Conservation (phyloP, 495 filamentous ascomycete species). For the Bryoglossum gracile region DNA sequence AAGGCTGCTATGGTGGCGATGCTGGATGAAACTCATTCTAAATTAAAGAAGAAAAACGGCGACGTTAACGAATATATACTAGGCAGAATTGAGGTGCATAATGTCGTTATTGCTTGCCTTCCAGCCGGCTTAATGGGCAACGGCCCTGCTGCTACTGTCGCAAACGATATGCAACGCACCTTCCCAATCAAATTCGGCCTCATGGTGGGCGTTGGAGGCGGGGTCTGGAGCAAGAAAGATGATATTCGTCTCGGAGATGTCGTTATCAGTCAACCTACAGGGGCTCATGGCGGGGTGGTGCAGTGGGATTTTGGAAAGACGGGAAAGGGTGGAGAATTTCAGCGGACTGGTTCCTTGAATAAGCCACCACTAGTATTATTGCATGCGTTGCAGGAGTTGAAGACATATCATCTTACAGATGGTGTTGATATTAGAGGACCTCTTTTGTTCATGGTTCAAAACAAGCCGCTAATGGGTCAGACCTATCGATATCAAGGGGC, state of each 20-base stretch:
- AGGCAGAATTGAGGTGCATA: constrained; percentile 35
- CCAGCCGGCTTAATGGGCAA: constrained; percentile 27
- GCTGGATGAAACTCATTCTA: constrained; percentile 18
- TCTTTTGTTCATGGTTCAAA: constrained; percentile 3
- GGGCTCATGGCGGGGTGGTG: constrained; percentile 31
- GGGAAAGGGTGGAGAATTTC: constrained; percentile 22
- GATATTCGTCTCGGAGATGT: constrained; percentile 20
- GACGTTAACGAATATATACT: constrained; percentile 34
- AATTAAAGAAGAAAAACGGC: constrained; percentile 1
- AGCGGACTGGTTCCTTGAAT: constrained; percentile 30
- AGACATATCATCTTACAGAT: background rate
- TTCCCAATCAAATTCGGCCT: constrained; percentile 34
- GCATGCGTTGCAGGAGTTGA: constrained; percentile 3
- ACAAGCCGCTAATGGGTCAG: constrained; percentile 5
- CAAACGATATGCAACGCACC: constrained; percentile 28
- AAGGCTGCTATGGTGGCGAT: constrained; percentile 16
- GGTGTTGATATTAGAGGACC: background rate
- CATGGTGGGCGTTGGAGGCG: constrained; percentile 36
- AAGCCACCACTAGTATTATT: constrained; percentile 25
- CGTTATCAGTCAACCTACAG: constrained; percentile 23
- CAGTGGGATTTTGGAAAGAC: constrained; percentile 38
- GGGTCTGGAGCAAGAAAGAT: constrained; percentile 27
- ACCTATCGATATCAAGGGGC: constrained; percentile 21
- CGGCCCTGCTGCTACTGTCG: constrained; percentile 30
- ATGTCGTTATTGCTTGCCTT: constrained; percentile 39